Evolutionary conservation across 1,284 basidiomycete species (phyloP).

Genomic region (Xerocomus minutiporus): DNA sequence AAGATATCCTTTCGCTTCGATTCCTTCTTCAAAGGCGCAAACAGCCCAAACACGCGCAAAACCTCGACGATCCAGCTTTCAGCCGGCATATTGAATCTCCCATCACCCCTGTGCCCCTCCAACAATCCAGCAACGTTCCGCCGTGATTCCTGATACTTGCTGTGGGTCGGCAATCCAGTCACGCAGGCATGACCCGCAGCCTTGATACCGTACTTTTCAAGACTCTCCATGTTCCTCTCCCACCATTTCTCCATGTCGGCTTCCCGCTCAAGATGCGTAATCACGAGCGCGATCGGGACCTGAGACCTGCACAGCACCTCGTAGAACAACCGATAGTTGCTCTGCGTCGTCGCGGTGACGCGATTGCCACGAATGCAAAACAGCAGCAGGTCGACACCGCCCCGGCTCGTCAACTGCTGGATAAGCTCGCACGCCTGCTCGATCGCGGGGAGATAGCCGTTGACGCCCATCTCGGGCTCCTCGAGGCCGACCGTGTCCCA

Average conservation of each 20-base stretch:
- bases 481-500: slow-evolving; percentile 42
- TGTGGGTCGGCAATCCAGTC: slow-evolving; percentile 27
- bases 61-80: slow-evolving; percentile 27
- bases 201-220: slow-evolving; percentile 27
- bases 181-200: slow-evolving; percentile 29
- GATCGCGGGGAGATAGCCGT: slow-evolving; percentile 31
- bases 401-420: slow-evolving; percentile 22
- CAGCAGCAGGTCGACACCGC: slow-evolving; percentile 37
- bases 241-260: slow-evolving; percentile 31
- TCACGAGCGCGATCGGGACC: slow-evolving; percentile 37
- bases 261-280: slow-evolving; percentile 39
- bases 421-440: slow-evolving; percentile 35
- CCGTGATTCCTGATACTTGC: slow-evolving; percentile 26
- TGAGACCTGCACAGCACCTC: slow-evolving; percentile 31
- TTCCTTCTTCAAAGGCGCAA: slow-evolving; percentile 21
- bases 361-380: slow-evolving; percentile 37
- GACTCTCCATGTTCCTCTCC: slow-evolving; percentile 20
- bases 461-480: slow-evolving; percentile 29
- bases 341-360: slow-evolving; percentile 30
- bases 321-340: slow-evolving; percentile 38
- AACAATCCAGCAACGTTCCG: slow-evolving; percentile 18
- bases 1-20: slow-evolving; percentile 24
- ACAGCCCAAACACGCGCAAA: slow-evolving; percentile 26
- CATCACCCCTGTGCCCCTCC: slow-evolving; percentile 8
- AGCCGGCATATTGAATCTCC: slow-evolving; percentile 27